Percentiles rank a stretch among this genome's conserved stretches.
These are phyloP conservation scores for Talaromyces funiculosus DNA, from an alignment of 2,329 filamentous ascomycete species.

Conservation along the genomic window DNA sequence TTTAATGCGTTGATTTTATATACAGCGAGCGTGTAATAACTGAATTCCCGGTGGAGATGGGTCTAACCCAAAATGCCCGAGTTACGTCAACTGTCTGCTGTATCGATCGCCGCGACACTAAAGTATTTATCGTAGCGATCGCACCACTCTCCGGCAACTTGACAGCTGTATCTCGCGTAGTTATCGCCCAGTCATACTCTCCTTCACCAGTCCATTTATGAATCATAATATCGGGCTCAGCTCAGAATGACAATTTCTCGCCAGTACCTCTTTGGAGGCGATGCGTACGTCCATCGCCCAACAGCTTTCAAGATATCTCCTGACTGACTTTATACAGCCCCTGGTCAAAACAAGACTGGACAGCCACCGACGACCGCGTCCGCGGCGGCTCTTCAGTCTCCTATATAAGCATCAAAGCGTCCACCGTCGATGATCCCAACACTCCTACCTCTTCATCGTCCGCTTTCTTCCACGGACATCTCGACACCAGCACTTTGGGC, in stretches of 20 bases:
- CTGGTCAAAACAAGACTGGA: constrained; percentile 49
- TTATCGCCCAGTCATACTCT: neutral
- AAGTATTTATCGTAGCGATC: neutral
- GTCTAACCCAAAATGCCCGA: neutral
- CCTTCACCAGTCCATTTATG: neutral
- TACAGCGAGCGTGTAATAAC: neutral
- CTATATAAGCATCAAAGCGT: constrained; percentile 31
- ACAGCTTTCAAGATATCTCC: too few species aligned
- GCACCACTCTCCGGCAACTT: neutral
- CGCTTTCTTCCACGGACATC: constrained; percentile 58
- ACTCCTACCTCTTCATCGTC: constrained; percentile 24
- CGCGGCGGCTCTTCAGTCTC: constrained; percentile 64
- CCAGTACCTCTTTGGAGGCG: constrained; percentile 9
- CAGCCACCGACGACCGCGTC: constrained; percentile 68
- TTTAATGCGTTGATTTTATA: too few species aligned
- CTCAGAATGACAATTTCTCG: constrained; percentile 1
- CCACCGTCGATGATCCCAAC: neutral
- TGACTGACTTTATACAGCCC: neutral
- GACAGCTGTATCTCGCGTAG: neutral
- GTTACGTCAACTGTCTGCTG: constrained; percentile 1
- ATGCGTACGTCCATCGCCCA: neutral
- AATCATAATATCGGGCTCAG: neutral
- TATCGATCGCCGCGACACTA: neutral
- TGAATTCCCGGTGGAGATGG: neutral
- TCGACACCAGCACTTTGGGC: constrained; percentile 70